phyloP scores from a whole-genome alignment of 306 rosid genomes.

The Pyrus bretschneideri region DNA sequence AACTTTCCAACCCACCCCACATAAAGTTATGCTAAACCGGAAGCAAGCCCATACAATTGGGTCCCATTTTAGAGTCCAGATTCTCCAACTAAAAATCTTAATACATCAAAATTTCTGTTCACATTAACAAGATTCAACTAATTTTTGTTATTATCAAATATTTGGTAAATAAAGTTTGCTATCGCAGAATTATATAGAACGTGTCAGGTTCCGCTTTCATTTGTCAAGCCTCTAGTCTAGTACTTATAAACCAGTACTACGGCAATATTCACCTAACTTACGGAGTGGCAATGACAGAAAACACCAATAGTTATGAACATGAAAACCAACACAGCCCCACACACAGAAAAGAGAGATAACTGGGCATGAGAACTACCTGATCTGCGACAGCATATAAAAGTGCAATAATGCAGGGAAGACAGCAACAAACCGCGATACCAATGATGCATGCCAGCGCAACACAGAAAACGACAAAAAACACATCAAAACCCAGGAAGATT shows the following conservation, averaged over 20 bases:
- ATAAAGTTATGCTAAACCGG: background rate
- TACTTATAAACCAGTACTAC: background rate
- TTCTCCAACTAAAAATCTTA: background rate
- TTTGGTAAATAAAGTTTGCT: background rate
- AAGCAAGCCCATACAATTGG: background rate
- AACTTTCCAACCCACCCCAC: background rate
- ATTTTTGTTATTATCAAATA: background rate
- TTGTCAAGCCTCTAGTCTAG: background rate
- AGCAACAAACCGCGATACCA: slow-evolving; percentile 95
- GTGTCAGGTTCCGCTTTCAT: background rate
- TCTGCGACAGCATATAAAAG: slow-evolving; percentile 93
- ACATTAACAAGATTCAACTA: background rate
- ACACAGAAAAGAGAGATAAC: background rate
- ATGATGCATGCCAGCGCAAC: slow-evolving; percentile 93
- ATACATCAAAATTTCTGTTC: background rate
- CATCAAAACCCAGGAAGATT: slow-evolving; percentile 92
- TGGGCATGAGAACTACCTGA: slow-evolving; percentile 52
- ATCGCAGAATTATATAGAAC: background rate
- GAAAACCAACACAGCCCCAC: background rate
- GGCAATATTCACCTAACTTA: background rate
- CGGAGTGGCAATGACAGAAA: background rate
- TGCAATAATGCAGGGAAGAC: slow-evolving; percentile 90
- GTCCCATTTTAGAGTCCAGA: background rate
- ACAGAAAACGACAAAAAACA: slow-evolving; percentile 95
- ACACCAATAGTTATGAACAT: background rate